phyloP scores from a whole-genome alignment of 176 grass and related monocot genomes.

The Carex cristatella region DNA sequence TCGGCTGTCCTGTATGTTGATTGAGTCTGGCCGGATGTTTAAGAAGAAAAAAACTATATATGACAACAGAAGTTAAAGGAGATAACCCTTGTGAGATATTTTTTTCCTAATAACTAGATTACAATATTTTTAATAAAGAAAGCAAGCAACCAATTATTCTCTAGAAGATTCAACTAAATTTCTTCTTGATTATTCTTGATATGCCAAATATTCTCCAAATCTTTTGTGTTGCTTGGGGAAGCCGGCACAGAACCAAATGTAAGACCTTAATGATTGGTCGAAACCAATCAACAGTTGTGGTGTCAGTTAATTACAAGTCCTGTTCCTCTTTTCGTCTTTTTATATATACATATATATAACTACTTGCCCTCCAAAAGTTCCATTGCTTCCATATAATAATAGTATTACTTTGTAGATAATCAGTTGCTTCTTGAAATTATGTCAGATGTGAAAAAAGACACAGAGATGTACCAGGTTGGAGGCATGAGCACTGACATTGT shows the following conservation, averaged over 20 bases:
- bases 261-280: not conserved
- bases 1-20: not conserved
- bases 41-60: not conserved
- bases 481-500: conserved; percentile 48
- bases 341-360: too few relatives aligned
- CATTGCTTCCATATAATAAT: not conserved
- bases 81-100: not conserved
- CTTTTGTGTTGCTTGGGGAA: not conserved
- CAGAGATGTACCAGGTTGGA: conserved; percentile 56
- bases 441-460: conserved; percentile 54
- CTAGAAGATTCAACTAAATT: not conserved
- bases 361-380: not conserved
- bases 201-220: not conserved
- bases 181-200: not conserved
- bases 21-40: not conserved
- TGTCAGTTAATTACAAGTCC: not conserved
- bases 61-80: not conserved
- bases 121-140: too few relatives aligned
- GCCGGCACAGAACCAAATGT: not conserved
- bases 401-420: not conserved
- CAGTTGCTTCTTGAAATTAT: conserved; percentile 6
- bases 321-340: not conserved
- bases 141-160: not conserved
- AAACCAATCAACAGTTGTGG: not conserved
- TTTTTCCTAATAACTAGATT: not conserved